Evolutionary conservation across 257 asterid species (phyloP).

Genomic region (Solanum megistacrolobum): DNA sequence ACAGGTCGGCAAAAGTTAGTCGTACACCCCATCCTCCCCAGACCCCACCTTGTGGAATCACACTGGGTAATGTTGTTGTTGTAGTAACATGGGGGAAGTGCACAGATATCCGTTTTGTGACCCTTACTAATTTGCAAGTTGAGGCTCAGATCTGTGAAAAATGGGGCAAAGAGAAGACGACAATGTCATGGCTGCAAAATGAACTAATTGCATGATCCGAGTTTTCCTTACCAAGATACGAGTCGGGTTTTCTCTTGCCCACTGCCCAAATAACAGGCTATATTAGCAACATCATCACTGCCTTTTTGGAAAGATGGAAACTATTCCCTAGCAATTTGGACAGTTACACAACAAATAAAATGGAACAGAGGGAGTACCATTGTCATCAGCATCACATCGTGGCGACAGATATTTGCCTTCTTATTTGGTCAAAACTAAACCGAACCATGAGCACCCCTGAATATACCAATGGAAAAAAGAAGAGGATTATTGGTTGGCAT

Average conservation of each 20-base stretch:
- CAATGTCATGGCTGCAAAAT: not conserved
- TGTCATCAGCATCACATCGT: not conserved
- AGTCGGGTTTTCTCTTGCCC: not conserved
- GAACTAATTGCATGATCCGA: not conserved
- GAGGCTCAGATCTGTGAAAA: not conserved
- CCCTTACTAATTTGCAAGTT: not conserved
- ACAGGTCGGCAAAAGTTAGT: not conserved
- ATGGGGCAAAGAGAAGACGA: not conserved
- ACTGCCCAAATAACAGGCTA: not conserved
- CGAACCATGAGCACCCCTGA: not conserved
- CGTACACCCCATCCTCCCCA: not conserved
- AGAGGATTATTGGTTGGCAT: constrained; percentile 1
- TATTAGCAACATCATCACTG: not conserved
- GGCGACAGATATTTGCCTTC: not conserved
- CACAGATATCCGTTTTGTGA: not conserved
- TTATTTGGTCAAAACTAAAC: not conserved
- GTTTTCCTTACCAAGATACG: not conserved
- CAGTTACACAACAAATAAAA: not conserved
- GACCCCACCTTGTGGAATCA: not conserved
- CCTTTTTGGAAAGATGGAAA: not conserved
- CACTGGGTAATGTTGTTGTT: not conserved
- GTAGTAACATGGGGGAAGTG: not conserved
- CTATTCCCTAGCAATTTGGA: not conserved
- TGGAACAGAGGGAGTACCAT: not conserved
- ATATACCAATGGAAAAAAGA: not conserved